Percentiles rank a stretch among this genome's conserved stretches.
Conservation (phyloP, 495 filamentous ascomycete species). For the Podospora bellae-mahoneyi region DNA sequence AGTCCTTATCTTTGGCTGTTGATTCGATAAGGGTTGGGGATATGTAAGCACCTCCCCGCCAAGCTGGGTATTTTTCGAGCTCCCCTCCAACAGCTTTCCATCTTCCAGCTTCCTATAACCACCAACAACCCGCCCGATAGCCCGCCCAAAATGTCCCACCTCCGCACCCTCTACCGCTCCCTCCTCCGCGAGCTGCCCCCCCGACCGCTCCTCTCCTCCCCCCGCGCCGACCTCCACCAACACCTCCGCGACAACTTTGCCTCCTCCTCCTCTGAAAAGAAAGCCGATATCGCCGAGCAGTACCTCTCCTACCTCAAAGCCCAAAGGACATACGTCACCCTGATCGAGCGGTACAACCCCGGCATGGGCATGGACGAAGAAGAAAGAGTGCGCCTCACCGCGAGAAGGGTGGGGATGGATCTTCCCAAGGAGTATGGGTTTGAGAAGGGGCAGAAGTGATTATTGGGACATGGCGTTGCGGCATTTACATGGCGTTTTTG, state of each 20-base stretch:
- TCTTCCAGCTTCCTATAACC: neutral
- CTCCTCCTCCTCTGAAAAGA: neutral
- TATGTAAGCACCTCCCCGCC: slow-evolving; percentile 3
- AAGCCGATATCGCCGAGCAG: slow-evolving; percentile 65
- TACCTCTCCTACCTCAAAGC: slow-evolving; percentile 73
- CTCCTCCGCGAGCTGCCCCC: slow-evolving; percentile 89
- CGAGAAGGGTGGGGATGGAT: slow-evolving; percentile 84
- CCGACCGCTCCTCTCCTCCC: slow-evolving; percentile 51
- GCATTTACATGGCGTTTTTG: neutral
- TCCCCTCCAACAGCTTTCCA: neutral
- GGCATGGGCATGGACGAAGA: slow-evolving; percentile 81
- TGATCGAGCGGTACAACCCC: slow-evolving; percentile 91
- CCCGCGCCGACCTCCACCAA: slow-evolving; percentile 56
- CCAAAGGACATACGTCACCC: slow-evolving; percentile 72
- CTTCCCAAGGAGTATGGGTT: slow-evolving; percentile 58
- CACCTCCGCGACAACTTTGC: slow-evolving; percentile 54
- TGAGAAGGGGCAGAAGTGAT: slow-evolving; percentile 13
- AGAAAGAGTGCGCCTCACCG: slow-evolving; percentile 77
- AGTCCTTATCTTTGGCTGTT: neutral
- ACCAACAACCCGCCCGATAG: slow-evolving; percentile 11
- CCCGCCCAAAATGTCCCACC: slow-evolving; percentile 28
- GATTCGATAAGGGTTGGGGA: slow-evolving; percentile 24
- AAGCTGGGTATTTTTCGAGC: neutral
- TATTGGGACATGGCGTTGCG: neutral
- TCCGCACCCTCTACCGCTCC: slow-evolving; percentile 80